phyloP scores from a whole-genome alignment of 208 protist genomes.

The Trypanosoma scelopori region DNA sequence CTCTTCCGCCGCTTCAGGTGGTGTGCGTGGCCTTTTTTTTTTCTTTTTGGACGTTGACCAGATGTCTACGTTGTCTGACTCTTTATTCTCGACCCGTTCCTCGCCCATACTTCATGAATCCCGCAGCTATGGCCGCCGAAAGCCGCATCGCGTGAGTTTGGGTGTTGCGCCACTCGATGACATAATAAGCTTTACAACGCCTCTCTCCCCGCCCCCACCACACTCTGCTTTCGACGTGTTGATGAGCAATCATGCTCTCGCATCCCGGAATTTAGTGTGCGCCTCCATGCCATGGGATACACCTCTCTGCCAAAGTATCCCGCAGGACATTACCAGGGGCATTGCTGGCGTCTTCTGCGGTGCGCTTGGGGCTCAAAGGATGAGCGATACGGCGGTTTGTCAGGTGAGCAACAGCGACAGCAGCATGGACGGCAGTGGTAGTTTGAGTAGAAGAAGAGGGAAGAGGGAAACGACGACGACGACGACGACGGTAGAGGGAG shows the following conservation, averaged over 20 bases:
- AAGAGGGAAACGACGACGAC: no score
- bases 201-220: slow-evolving; percentile 10
- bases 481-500: no score
- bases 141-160: not conserved
- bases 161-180: slow-evolving; percentile 5
- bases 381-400: not conserved
- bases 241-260: not conserved
- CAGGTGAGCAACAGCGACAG: not conserved
- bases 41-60: not conserved
- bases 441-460: no score
- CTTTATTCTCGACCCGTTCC: not conserved
- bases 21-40: no score
- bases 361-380: not conserved
- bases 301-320: not conserved
- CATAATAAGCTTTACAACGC: slow-evolving; percentile 6
- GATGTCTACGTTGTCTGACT: not conserved
- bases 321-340: not conserved
- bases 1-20: not conserved
- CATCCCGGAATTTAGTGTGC: not conserved
- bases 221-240: slow-evolving; percentile 17
- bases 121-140: not conserved
- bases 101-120: not conserved
- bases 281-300: not conserved
- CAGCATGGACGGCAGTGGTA: no score
- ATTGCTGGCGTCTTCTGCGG: not conserved